Evolutionary conservation across 352 stramenopile species (phyloP).

Genomic region (Phytopythium sindhum): DNA sequence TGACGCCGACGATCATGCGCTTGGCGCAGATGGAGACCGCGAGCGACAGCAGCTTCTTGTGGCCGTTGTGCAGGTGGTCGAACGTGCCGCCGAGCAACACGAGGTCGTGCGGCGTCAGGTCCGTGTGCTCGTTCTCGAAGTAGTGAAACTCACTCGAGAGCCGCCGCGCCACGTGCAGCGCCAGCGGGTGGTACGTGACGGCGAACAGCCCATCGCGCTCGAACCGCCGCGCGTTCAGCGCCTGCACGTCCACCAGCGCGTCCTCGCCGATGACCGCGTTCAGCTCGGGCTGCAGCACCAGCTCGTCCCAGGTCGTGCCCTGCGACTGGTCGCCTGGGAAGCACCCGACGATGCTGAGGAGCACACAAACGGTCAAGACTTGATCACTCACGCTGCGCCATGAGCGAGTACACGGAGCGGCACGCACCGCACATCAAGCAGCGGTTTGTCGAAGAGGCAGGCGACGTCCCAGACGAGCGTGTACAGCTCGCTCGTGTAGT

Average conservation of each 20-base stretch:
- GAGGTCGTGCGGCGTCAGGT: constrained; percentile 48
- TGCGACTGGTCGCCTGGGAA: constrained; percentile 14
- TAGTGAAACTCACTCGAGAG: constrained; percentile 56
- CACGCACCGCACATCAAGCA: constrained; percentile 57
- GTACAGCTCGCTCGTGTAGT: constrained; percentile 81
- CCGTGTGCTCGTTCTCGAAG: constrained; percentile 68
- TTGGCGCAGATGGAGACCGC: constrained; percentile 52
- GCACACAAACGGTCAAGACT: neutral
- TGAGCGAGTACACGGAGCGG: neutral
- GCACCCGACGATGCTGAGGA: constrained; percentile 35
- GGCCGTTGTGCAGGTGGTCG: constrained; percentile 89
- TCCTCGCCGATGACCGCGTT: constrained; percentile 68
- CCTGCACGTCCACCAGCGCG: constrained; percentile 52
- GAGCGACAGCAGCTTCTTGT: constrained; percentile 88
- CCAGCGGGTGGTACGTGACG: constrained; percentile 64
- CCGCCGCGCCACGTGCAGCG: constrained; percentile 43
- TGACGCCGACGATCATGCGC: constrained; percentile 76
- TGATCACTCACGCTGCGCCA: no score
- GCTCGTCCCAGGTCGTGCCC: constrained; percentile 51
- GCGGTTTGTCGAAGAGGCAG: constrained; percentile 44
- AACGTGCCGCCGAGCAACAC: constrained; percentile 86
- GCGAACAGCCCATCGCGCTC: constrained; percentile 45
- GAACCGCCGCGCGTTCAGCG: constrained; percentile 65
- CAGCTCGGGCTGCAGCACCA: constrained; percentile 60
- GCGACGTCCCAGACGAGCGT: constrained; percentile 66